A percentile compares a stretch with the other conserved stretches of the same genome.
Conservation (phyloP, 139 green algal genomes). For the Chlamydomonas eustigma region DNA sequence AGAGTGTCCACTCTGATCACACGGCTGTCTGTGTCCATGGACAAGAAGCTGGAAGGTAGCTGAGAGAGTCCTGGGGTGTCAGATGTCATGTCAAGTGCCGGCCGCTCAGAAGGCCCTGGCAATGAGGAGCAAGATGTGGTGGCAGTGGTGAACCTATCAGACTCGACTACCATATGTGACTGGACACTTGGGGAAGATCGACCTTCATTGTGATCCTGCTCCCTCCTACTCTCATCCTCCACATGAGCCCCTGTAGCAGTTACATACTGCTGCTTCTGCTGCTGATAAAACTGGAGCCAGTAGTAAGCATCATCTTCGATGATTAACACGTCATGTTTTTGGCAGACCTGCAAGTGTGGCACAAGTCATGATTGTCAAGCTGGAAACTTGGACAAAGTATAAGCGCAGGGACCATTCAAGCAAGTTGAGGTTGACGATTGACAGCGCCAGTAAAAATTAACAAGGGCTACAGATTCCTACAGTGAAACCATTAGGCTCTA, state of each 20-base stretch:
- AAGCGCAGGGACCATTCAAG: no score
- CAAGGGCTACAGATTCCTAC: background rate
- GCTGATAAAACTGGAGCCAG: slow-evolving; percentile 53
- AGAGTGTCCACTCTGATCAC: slow-evolving; percentile 78
- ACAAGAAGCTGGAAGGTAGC: slow-evolving; percentile 48
- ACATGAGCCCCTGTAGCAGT: background rate
- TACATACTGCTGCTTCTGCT: background rate
- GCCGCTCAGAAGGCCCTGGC: no score
- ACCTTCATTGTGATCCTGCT: background rate
- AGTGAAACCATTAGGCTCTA: background rate
- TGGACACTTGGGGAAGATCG: background rate
- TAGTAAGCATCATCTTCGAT: slow-evolving; percentile 86
- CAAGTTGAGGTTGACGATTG: no score
- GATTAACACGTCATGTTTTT: slow-evolving; percentile 57
- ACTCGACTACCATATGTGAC: background rate
- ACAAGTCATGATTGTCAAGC: no score
- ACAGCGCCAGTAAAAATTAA: no score
- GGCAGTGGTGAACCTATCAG: no score
- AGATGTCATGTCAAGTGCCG: slow-evolving; percentile 1
- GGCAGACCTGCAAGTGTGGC: slow-evolving; percentile 28
- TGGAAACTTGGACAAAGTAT: no score
- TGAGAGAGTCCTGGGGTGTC: slow-evolving; percentile 3
- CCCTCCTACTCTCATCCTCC: background rate
- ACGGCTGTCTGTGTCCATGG: slow-evolving; percentile 59
- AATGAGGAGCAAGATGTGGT: no score